A percentile compares a stretch with the other conserved stretches of the same genome.
Conservation (phyloP, 768 basidiomycete genomes). For the Saitozyma sp. region DNA sequence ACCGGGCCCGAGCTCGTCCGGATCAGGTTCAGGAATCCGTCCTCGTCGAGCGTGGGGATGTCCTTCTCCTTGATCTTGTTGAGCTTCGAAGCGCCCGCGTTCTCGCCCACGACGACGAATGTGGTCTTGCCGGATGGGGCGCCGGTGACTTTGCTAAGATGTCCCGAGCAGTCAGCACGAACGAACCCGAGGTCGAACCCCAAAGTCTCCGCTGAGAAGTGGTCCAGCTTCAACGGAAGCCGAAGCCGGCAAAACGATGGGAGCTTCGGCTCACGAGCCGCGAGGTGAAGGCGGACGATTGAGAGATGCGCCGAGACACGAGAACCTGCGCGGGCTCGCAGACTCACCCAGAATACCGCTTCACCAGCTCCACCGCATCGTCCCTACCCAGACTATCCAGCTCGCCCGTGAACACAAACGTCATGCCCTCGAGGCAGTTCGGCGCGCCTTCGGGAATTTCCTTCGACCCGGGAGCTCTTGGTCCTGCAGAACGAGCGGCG, state of each 20-base stretch:
- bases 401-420: conserved; percentile 96
- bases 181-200: neutral
- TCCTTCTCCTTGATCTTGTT: conserved; percentile 77
- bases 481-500: conserved; percentile 33
- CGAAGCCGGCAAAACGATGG: too few relatives aligned
- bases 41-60: conserved; percentile 76
- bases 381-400: conserved; percentile 81
- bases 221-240: too few relatives aligned
- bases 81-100: conserved; percentile 87
- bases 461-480: conserved; percentile 60
- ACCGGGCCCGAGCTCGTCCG: conserved; percentile 58
- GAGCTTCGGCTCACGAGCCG: neutral
- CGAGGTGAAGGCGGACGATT: neutral
- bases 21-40: conserved; percentile 81
- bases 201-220: too few relatives aligned
- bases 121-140: conserved; percentile 88
- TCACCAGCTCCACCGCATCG: conserved; percentile 80
- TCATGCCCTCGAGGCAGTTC: conserved; percentile 76
- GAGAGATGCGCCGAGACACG: neutral
- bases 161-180: neutral
- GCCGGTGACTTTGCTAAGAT: conserved; percentile 71
- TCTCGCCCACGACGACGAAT: conserved; percentile 82
- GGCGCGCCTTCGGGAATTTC: conserved; percentile 70
- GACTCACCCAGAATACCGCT: conserved; percentile 86
- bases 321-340: too few relatives aligned